phyloP scores from a whole-genome alignment of 2,329 filamentous ascomycete genomes.

The Teratosphaeria gauchensis region DNA sequence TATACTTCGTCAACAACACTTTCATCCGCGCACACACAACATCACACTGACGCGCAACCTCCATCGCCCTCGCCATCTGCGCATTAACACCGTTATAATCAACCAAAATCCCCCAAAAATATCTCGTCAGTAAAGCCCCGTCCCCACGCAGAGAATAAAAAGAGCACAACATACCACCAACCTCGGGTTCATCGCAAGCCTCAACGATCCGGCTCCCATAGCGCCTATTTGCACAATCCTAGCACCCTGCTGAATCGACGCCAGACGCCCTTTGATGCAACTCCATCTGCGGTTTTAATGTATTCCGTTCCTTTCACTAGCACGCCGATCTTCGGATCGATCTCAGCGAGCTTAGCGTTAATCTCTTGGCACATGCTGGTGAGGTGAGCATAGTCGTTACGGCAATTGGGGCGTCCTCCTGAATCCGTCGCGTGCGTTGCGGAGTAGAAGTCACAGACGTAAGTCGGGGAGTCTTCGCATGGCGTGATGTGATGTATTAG shows the following conservation, averaged over 20 bases:
- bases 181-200: not conserved
- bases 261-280: not conserved
- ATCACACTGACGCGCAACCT: not conserved
- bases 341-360: not conserved
- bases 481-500: not conserved
- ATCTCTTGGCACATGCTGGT: not conserved
- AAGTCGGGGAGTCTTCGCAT: not conserved
- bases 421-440: not conserved
- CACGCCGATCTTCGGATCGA: not conserved
- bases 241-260: not conserved
- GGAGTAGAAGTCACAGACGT: not conserved
- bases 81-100: not conserved
- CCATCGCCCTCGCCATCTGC: not conserved
- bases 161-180: not conserved
- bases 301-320: not conserved
- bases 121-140: not conserved
- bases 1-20: not conserved
- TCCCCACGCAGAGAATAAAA: too few relatives aligned
- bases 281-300: not conserved
- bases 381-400: not conserved
- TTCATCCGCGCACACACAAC: not conserved
- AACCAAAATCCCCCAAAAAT: not conserved
- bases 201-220: not conserved
- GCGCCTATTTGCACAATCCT: not conserved
- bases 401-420: not conserved